These are phyloP conservation scores for Handroanthus guayacan DNA, from an alignment of 257 asterid species.

Conservation along the genomic window DNA sequence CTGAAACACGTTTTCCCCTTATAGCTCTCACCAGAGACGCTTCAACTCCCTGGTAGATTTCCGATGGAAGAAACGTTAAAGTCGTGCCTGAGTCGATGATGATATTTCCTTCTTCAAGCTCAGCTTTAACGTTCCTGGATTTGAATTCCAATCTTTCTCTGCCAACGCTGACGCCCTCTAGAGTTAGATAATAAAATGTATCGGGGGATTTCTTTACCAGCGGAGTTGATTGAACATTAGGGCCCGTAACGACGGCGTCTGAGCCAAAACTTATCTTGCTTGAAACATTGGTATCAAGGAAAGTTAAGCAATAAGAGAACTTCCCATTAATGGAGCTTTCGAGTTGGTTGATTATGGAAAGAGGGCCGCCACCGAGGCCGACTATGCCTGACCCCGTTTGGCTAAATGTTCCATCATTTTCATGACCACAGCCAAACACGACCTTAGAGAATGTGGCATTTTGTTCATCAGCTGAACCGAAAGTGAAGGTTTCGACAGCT, in stretches of 20 bases:
- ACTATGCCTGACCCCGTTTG: conserved; percentile 51
- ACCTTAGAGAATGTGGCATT: conserved; percentile 39
- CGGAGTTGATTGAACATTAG: conserved; percentile 50
- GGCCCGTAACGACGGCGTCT: conserved; percentile 41
- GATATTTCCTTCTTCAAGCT: conserved; percentile 42
- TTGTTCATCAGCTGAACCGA: conserved; percentile 29
- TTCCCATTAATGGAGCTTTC: conserved; percentile 37
- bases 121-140: background rate
- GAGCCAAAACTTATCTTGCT: conserved; percentile 67
- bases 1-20: conserved; percentile 2
- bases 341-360: conserved; percentile 60
- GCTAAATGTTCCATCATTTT: conserved; percentile 50
- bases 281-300: conserved; percentile 15
- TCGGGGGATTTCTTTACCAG: conserved; percentile 39
- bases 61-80: conserved; percentile 45
- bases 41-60: conserved; percentile 39
- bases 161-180: conserved; percentile 56
- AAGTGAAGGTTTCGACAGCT: conserved; percentile 52
- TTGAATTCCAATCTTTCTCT: background rate
- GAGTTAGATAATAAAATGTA: conserved; percentile 48
- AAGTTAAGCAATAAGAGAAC: conserved; percentile 62
- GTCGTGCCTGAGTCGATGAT: conserved; percentile 75
- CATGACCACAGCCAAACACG: conserved; percentile 65
- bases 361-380: conserved; percentile 61
- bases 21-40: conserved; percentile 26